Evolutionary conservation across 169 alveolate genomes (phyloP), one percentile per base, ranked within the genome.

Genomic region (Plasmodium billcollinsi): DNA sequence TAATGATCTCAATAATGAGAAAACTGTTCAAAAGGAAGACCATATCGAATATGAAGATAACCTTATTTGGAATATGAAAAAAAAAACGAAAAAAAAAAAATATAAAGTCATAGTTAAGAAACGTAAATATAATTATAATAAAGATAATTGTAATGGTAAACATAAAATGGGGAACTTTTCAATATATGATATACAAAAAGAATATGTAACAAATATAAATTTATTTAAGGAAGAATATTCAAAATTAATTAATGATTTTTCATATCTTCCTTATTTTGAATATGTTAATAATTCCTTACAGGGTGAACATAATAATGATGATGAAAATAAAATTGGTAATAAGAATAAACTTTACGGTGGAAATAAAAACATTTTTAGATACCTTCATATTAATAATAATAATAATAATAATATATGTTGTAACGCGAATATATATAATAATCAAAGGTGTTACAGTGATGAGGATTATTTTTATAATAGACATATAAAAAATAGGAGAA

Each of bases 221-320:
- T 8, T 75, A 66, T 75, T 75, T 15, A 75, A 45, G 15, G 66
- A 75, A 54, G 54, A 75, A 50, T 75, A 63, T 49, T 11, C 18
- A 8, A 63, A 75, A n/a, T 54, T 75, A 26, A 20, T 75, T 18
- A 66, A 20, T 7, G 69, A 47, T 12, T 75, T 62, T 61, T 15
- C 50, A 2, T 8, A 61, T 24, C 63, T 59, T 18, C 14, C 54
- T 15, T 4, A 15, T 29, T 47, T 18, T 11, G 52, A n/a, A 9
- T 18, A 15, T 3, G n/a, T 43, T 61, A 72, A 61, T n/a, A 52
- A 39, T 39, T 39, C 47, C 47, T 5, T 0, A 39, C 47, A 39
- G 9, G 9, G 9, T 5, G 47, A 39, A 39, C 9, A 43, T 21
- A 56, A n/a, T 54, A 20, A 52, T 8, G 20, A 56, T 14, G 11